Conservation (phyloP, 495 filamentous ascomycete genomes). For the Lepidopterella palustris region DNA sequence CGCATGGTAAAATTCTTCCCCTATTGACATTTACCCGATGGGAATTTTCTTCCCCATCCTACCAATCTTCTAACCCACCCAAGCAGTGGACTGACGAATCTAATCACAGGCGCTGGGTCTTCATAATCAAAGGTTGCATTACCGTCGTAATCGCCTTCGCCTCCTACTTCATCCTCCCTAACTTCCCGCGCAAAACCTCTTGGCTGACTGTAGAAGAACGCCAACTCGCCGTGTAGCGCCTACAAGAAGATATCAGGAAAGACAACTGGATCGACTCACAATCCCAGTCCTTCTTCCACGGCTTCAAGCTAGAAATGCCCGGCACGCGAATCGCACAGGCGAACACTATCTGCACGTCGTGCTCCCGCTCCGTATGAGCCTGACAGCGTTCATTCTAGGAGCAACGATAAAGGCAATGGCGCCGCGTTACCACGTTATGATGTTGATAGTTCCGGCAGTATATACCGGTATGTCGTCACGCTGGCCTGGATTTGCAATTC, state of each 20-base stretch:
- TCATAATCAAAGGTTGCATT: constrained; percentile 67
- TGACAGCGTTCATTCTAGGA: constrained; percentile 69
- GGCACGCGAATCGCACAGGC: constrained; percentile 70
- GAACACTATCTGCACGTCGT: constrained; percentile 75
- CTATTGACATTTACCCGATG: too few species aligned
- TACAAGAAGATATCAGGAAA: constrained; percentile 72
- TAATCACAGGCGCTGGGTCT: constrained; percentile 53
- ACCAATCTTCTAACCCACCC: too few species aligned
- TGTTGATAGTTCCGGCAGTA: constrained; percentile 55
- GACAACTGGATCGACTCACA: constrained; percentile 55
- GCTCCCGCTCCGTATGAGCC: constrained; percentile 58
- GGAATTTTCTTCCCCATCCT: too few species aligned
- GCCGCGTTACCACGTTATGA: constrained; percentile 79
- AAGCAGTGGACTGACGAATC: neutral
- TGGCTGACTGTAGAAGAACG: constrained; percentile 69
- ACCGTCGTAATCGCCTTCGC: constrained; percentile 48
- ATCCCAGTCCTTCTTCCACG: constrained; percentile 58
- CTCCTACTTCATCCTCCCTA: constrained; percentile 61
- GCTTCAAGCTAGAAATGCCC: constrained; percentile 68
- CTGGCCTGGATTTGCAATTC: constrained; percentile 76
- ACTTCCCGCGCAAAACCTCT: constrained; percentile 69
- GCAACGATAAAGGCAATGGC: constrained; percentile 57
- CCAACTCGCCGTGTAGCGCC: constrained; percentile 55
- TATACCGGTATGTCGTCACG: constrained; percentile 61
- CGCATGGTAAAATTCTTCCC: constrained; percentile 42